Evolutionary conservation across 1,139 yeast species (phyloP).

Genomic region (Blastobotrys capitulatus): DNA sequence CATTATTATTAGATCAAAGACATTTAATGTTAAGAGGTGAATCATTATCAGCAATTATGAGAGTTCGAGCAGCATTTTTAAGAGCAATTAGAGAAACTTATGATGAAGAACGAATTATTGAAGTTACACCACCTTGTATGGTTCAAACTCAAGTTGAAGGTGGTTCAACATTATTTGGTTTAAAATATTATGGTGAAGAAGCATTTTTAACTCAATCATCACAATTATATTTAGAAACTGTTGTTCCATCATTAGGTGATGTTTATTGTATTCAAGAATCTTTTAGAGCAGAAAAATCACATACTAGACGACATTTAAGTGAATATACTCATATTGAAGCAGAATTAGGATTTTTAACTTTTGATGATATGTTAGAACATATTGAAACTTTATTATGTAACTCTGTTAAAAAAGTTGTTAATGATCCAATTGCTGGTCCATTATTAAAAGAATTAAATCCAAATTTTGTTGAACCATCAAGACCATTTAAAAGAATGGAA

Average conservation of each 20-base stretch:
- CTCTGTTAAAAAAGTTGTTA: conserved; percentile 68
- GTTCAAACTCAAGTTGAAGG: conserved; percentile 99
- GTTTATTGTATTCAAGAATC: conserved; percentile 97
- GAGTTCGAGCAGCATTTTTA: conserved; percentile 81
- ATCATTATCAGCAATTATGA: conserved; percentile 88
- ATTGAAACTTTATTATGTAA: conserved; percentile 73
- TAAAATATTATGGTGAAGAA: conserved; percentile 95
- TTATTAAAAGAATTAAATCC: conserved; percentile 91
- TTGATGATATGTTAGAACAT: conserved; percentile 81
- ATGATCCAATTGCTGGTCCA: conserved; percentile 90
- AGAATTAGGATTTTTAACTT: conserved; percentile 80
- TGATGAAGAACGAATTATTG: conserved; percentile 68
- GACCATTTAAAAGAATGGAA: conserved; percentile 88
- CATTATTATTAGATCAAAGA: conserved; percentile 87
- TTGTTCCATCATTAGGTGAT: conserved; percentile 93
- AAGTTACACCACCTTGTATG: conserved; percentile 99
- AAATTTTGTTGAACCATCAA: conserved; percentile 67
- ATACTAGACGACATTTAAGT: conserved; percentile 95
- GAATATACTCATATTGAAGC: conserved; percentile 98
- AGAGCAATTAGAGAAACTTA: conserved; percentile 71
- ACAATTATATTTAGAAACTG: conserved; percentile 93
- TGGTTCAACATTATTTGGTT: conserved; percentile 89
- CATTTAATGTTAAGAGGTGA: conserved; percentile 96
- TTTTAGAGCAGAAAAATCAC: conserved; percentile 98
- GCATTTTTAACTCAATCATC: conserved; percentile 97